Base-by-base conservation (phyloP, 371 early-diverging fungal genomes). In the Rhizopus sp. region DNA sequence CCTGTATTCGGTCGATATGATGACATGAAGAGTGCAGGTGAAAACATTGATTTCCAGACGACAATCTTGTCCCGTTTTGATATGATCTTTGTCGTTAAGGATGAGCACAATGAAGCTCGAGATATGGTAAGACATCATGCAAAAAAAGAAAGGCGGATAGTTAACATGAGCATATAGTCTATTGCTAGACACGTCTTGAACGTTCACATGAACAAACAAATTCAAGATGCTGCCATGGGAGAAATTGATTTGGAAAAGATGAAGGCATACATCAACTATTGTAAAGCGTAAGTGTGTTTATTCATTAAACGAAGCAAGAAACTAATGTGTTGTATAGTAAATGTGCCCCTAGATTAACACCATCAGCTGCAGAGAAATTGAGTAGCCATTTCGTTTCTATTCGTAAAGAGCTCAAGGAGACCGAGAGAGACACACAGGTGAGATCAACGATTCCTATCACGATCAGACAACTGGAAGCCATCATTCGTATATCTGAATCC, bases 1-100 rank as follows among this genome's bases (percentile, higher is more conserved):
- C 99, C 99, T n/a, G 93, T 97, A 23, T 99, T 98, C 84, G 99
- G 99, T 57, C 90, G 99, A 50, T 99, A 99, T 75, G 98, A 99
- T 80, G 99, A 99, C 69, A 89, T 92, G 87, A 98, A 96, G 73
- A 88, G 93, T 9, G 92, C 99, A 4, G 95, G 94, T 51, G 97
- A 94, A 80, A 99, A 99, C 72, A 99, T 99, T 60, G 99, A 99
- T 76, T 99, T 99, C 83, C 99, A 98, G 77, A 93, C 98, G 1
- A 99, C 99, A 1, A 99, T 99, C 62, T 81, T 99, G 66, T 94
- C 95, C 41, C 84, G 99, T 69, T 99, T 99, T 69, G 99, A 99
- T 75, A 89, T 92, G 86, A 97, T 99, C 57, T 99, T 97, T 67
- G 93, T 98, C 50, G 85, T 98, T 40, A 92, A 90, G 69, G 99